Evolutionary conservation across 257 asterid genomes (phyloP), one percentile per base, ranked within the genome.

Genomic region (Echites panduratus): DNA sequence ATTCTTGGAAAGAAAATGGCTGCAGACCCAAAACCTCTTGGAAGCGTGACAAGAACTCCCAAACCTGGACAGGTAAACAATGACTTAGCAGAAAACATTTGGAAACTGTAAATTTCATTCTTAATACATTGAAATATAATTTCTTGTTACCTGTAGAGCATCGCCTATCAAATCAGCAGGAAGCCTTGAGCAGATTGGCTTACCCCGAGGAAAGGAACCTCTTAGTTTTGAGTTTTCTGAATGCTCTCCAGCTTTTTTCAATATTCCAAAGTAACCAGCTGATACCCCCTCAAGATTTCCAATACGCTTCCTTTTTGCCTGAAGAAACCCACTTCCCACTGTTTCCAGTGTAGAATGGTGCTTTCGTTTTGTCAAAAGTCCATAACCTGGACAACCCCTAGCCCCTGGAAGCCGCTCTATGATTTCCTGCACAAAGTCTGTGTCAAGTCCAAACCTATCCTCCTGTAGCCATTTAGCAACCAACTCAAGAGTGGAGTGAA

Each of bases 391-490:
- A 84, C 97, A 95, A 7, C 85, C 77, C 71, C 70, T 9, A 80
- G 83, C 85, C 79, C 90, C 89, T 68, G 99, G 95, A 85, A 88
- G 95, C 76, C 84, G 89, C 76, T 95, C 98, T 38, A 95, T 66
- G 65, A 89, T 89, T 81, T 95, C 99, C 80, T 85, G 97, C 63
- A 95, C 97, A 80, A 95, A 92, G 53, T 91, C 97, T 65, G 81
- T 79, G 73, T 86, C 89, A 43, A 95, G 78, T 64, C 98, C 99
- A 87, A 90, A 88, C 47, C 93, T 83, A 70, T 95, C 98, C 80
- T 71, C 87, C 65, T 87, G 86, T 75, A 95, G 79, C 99, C 99
- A 95, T 32, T 79, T 80, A 57, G 65, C 73, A 57, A 95, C 83
- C 87, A 67, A 79, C 74, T 84, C 93, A 84, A 85, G 82, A 68